phyloP scores from a whole-genome alignment of 108 stramenopile genomes.

The Nitzschia sp. region DNA sequence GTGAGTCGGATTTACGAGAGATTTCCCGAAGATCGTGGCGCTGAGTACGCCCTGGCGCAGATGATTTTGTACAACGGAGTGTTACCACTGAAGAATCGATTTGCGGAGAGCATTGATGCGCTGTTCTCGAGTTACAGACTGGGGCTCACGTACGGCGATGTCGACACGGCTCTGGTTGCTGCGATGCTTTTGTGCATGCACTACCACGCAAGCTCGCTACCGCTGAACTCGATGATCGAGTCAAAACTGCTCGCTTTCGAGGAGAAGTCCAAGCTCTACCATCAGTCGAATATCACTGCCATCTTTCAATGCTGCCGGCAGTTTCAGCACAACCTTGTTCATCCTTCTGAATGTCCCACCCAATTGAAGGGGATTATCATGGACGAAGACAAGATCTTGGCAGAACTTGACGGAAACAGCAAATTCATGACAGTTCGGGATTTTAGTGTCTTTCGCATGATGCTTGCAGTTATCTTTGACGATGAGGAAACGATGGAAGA shows the following conservation, averaged over 20 bases:
- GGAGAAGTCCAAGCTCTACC: constrained; percentile 13
- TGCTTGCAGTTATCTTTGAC: constrained; percentile 39
- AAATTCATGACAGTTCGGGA: constrained; percentile 37
- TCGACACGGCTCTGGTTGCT: constrained; percentile 21
- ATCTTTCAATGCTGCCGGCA: constrained; percentile 34
- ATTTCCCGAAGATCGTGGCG: constrained; percentile 21
- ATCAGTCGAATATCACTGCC: constrained; percentile 11
- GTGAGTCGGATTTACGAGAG: constrained; percentile 17
- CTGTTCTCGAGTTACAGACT: constrained; percentile 18
- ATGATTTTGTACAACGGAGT: constrained; percentile 9
- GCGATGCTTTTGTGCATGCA: constrained; percentile 13
- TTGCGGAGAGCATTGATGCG: constrained; percentile 18
- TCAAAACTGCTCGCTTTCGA: constrained; percentile 30
- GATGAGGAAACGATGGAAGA: constrained; percentile 27
- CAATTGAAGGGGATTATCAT: constrained; percentile 20
- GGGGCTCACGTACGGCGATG: constrained; percentile 12
- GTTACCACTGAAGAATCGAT: constrained; percentile 17
- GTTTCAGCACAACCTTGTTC: constrained; percentile 28
- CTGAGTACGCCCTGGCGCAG: constrained; percentile 15
- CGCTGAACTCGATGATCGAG: constrained; percentile 28
- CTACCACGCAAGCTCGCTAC: constrained; percentile 22
- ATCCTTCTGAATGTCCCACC: constrained; percentile 16
- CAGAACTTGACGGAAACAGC: constrained; percentile 22
- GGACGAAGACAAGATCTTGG: constrained; percentile 23
- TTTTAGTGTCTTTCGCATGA: constrained; percentile 25